phyloP scores from a whole-genome alignment of 176 grass and related monocot species.

The Typha latifolia region DNA sequence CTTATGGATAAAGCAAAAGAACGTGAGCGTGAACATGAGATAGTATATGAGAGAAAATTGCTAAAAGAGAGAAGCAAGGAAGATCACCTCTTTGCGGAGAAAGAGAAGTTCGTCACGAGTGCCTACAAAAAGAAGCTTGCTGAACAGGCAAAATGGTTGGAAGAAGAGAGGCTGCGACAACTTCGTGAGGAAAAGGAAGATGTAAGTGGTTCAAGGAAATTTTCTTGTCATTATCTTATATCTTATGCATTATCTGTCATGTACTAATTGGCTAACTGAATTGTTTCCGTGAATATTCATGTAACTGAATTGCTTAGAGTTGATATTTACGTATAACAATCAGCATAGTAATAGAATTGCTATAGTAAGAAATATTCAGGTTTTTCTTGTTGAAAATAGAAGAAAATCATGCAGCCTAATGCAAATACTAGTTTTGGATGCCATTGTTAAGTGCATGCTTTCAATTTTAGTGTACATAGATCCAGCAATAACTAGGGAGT shows the following conservation, averaged over 20 bases:
- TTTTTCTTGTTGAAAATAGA: too few species aligned
- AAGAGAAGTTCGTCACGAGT: constrained; percentile 92
- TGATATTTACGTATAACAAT: too few species aligned
- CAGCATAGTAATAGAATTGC: too few species aligned
- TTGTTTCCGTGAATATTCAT: too few species aligned
- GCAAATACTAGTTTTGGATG: too few species aligned
- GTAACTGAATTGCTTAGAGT: too few species aligned
- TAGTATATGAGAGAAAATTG: constrained; percentile 88
- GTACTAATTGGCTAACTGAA: background rate
- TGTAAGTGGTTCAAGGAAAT: constrained; percentile 38
- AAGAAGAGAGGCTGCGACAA: constrained; percentile 66
- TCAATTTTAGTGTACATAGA: background rate
- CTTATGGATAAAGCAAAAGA: constrained; percentile 85
- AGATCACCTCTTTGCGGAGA: constrained; percentile 69
- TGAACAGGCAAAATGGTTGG: constrained; percentile 76
- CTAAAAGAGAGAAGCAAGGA: constrained; percentile 95
- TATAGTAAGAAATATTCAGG: too few species aligned
- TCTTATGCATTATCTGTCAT: background rate
- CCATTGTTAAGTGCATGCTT: constrained; percentile 4
- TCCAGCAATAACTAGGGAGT: too few species aligned
- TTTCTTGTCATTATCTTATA: background rate
- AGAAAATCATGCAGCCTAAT: too few species aligned
- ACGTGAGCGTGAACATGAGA: constrained; percentile 80
- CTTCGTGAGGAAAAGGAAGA: constrained; percentile 80
- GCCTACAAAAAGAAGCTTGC: constrained; percentile 92